Conservation (phyloP, 768 basidiomycete species). For the Lactarius sp. region DNA sequence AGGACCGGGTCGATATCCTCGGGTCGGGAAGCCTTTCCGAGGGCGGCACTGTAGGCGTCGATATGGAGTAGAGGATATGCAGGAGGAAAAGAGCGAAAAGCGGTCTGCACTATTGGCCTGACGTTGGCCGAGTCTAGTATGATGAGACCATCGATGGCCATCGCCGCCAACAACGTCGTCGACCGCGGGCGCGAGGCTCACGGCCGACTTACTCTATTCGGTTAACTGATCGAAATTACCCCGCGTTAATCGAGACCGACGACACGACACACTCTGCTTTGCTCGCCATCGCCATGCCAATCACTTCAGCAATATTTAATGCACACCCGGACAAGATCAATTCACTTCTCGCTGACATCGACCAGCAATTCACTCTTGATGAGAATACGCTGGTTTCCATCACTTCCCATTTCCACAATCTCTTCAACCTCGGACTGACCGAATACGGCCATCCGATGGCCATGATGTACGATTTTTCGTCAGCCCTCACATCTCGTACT, state of each 20-base stretch:
- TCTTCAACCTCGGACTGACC: slow-evolving; percentile 69
- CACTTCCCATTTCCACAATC: slow-evolving; percentile 73
- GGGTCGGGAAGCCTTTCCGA: slow-evolving; percentile 49
- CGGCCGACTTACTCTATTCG: too few relatives aligned
- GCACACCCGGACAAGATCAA: slow-evolving; percentile 20
- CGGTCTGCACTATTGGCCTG: slow-evolving; percentile 79
- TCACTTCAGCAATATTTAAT: slow-evolving; percentile 17
- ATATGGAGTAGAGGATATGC: slow-evolving; percentile 83
- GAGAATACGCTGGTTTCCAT: slow-evolving; percentile 60
- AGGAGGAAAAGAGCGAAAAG: slow-evolving; percentile 71
- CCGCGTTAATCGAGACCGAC: too few relatives aligned
- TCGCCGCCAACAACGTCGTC: background rate
- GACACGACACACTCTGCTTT: background rate
- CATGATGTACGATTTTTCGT: slow-evolving; percentile 64
- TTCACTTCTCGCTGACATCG: slow-evolving; percentile 53
- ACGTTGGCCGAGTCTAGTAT: slow-evolving; percentile 28
- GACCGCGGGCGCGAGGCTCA: too few relatives aligned
- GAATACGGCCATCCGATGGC: slow-evolving; percentile 80
- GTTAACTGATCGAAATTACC: too few relatives aligned
- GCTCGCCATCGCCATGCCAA: slow-evolving; percentile 11
- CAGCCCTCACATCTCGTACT: background rate
- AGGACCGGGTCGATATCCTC: slow-evolving; percentile 70
- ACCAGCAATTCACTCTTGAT: slow-evolving; percentile 65
- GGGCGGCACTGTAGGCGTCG: slow-evolving; percentile 74
- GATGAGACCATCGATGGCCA: slow-evolving; percentile 28